Evolutionary conservation across 2,329 filamentous ascomycete genomes (phyloP), one percentile per base, ranked within the genome.

Genomic region (Fusarium euwallaceae): DNA sequence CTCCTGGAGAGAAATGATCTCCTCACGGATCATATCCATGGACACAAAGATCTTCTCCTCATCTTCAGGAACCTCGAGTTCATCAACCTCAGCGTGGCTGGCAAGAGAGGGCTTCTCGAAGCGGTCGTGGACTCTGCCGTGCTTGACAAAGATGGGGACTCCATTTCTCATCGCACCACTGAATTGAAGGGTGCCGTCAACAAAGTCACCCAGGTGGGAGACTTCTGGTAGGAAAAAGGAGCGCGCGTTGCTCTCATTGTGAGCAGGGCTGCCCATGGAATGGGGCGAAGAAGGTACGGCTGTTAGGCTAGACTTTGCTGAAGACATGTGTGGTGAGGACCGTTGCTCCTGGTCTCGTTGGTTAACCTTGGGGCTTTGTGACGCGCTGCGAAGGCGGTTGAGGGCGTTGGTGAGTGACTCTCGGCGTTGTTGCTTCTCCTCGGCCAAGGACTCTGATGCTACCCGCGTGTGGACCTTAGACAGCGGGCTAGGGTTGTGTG

Each of bases 21-120:
- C 88, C 48, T 89, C 86, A 43, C 88, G 87, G 82, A 90, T 89
- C 86, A 90, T 90, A 87, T 90, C 88, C 84, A 90, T 85, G 10
- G 88, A 90, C 45, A 90, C 88, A 71, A 90, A 89, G 34, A 90
- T 90, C 73, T 87, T 86, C 78, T 89, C 86, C 74, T 90, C 88
- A 51, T 89, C 88, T 65, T 87, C 83, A 4, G 88, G 86, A 10
- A 90, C 81, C 58, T 85, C 83, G 22, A 90, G 78, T 9, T 83
- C 86, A 64, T 88, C 87, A n/a, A 90, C 83, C 32, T 87, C 83
- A 43, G 83, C 86, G 69, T 90, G 87, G 16, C 83, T 71, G 10
- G 67, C 76, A 4, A 72, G 77, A 2, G 82, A 78, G 9, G 83
- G 82, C 60, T 78, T 81, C 62, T 82, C 80, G 9, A 77, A 70